Conservation (phyloP, 2,329 filamentous ascomycete species). For the Aureobasidium sp. region DNA sequence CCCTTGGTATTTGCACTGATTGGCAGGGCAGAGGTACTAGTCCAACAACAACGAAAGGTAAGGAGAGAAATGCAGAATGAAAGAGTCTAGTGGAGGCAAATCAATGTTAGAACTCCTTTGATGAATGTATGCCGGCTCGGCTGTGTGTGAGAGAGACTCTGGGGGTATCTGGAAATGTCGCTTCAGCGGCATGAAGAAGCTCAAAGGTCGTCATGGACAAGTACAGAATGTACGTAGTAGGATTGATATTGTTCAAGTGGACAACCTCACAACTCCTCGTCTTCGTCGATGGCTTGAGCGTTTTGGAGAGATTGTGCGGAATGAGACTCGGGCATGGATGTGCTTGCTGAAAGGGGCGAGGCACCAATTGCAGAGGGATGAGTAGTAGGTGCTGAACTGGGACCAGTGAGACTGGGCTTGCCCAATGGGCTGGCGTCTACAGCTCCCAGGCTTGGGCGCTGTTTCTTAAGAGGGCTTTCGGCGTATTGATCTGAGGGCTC, state of each 20-base stretch:
- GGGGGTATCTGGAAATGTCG: not conserved
- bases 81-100: not conserved
- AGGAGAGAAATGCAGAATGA: not conserved
- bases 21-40: not conserved
- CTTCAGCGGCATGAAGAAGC: not conserved
- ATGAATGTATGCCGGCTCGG: not conserved
- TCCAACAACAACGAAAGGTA: not conserved
- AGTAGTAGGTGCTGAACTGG: not conserved
- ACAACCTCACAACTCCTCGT: slow-evolving; percentile 15
- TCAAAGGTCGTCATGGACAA: not conserved
- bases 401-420: slow-evolving; percentile 1
- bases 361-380: not conserved
- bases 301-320: not conserved
- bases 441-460: slow-evolving; percentile 52
- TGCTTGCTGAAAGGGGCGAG: slow-evolving; percentile 5
- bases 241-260: not conserved
- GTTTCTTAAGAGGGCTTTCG: slow-evolving; percentile 70
- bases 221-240: not conserved
- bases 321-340: not conserved
- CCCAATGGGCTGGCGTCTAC: slow-evolving; percentile 1
- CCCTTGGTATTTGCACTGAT: not conserved
- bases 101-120: not conserved
- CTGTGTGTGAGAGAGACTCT: not conserved
- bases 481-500: slow-evolving; percentile 42
- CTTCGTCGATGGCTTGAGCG: slow-evolving; percentile 14